phyloP scores from a whole-genome alignment of 495 filamentous ascomycete genomes.

The Viridothelium virens region DNA sequence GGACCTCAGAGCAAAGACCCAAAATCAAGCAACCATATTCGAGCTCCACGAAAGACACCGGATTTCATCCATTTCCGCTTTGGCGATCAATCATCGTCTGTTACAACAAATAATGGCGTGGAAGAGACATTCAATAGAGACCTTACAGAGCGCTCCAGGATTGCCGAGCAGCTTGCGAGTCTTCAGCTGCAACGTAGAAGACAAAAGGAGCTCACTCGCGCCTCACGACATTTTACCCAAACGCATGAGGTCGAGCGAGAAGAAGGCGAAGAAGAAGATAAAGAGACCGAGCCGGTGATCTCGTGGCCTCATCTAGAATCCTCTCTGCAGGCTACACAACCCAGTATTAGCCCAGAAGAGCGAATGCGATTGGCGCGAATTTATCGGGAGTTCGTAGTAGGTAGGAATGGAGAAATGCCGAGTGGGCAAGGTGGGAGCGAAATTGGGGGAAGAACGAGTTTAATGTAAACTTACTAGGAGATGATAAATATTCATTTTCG shows the following conservation, averaged over 20 bases:
- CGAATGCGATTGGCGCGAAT: slow-evolving; percentile 64
- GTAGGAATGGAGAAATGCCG: slow-evolving; percentile 87
- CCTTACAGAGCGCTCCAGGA: slow-evolving; percentile 60
- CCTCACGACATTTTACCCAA: slow-evolving; percentile 7
- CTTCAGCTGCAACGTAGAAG: slow-evolving; percentile 52
- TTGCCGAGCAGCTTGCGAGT: slow-evolving; percentile 64
- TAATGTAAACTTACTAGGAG: slow-evolving; percentile 55
- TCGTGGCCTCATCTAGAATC: slow-evolving; percentile 78
- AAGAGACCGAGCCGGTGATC: slow-evolving; percentile 67
- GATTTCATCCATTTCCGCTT: slow-evolving; percentile 81
- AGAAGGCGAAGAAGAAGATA: slow-evolving; percentile 24
- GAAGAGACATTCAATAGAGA: slow-evolving; percentile 14
- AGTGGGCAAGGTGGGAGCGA: slow-evolving; percentile 84
- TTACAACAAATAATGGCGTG: neutral
- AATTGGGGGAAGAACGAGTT: slow-evolving; percentile 81
- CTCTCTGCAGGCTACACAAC: slow-evolving; percentile 66
- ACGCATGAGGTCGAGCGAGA: slow-evolving; percentile 6
- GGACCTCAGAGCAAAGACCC: slow-evolving; percentile 24
- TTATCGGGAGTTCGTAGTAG: slow-evolving; percentile 85
- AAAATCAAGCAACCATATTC: slow-evolving; percentile 21
- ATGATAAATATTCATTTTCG: neutral
- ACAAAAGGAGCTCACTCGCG: slow-evolving; percentile 24
- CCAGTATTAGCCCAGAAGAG: slow-evolving; percentile 75
- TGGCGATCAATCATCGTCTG: slow-evolving; percentile 38
- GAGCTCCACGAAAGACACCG: slow-evolving; percentile 28